Evolutionary conservation across 495 filamentous ascomycete genomes (phyloP), one percentile per base, ranked within the genome.

Genomic region (Lasiosphaeris hirsuta): DNA sequence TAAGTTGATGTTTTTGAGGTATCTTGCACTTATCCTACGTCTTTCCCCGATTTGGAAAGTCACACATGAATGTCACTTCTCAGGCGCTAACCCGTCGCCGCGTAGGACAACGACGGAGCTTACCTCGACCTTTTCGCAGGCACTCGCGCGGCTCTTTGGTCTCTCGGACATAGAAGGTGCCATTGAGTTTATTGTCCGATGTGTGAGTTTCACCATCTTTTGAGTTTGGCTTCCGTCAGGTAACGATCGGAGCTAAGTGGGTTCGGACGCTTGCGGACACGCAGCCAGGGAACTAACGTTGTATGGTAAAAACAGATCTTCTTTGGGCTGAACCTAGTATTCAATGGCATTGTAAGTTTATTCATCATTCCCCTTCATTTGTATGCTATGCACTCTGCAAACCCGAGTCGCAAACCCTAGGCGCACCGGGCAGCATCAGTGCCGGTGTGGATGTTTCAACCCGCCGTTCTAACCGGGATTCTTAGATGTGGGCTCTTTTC

Each of bases 401-500:
- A 40, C 18, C 14, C 41, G 8, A 10, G 14, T 30, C 23, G 23
- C 23, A 30, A 30, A 2, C 23, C 2, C 23, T 30, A 5, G 23
- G 5, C 5, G 23, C 23, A 5, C 23, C 23, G 5, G 23, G 23
- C 2, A 30, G 5, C 23, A 30, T 30, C 23, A 5, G 5, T 30
- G 5, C 23, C 23, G 23, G 23, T 2, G 23, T 2, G 23, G 2
- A 5, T 30, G n/a, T 30, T 30, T 30, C 23, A 30, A 5, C 2
- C 23, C 23, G 23, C 23, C 23, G 10, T 14, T 43, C 60, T 66
- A 59, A 66, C 58, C 10, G 6, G 5, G 18, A 1, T 36, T 19
- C 18, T 0, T 51, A 84, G 70, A 97, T 97, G 93, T 97, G 93
- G 93, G 84, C 89, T 0, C 81, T 97, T 51, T 90, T 90, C 72